These are phyloP conservation scores for Bullera alba DNA, from an alignment of 768 basidiomycete species.

Conservation along the genomic window DNA sequence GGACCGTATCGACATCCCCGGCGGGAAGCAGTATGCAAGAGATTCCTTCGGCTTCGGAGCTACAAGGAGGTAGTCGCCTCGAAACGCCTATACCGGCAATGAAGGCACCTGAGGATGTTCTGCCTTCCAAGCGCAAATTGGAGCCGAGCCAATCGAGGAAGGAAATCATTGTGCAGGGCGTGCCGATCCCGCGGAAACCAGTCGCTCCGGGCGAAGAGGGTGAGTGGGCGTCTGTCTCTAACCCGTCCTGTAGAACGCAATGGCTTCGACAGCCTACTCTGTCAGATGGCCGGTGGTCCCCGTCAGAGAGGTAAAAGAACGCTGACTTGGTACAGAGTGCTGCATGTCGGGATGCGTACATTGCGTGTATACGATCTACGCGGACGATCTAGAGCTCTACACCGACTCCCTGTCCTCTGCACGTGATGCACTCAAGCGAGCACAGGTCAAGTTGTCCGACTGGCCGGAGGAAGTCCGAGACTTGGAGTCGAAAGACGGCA, in stretches of 20 bases:
- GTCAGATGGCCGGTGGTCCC: background rate
- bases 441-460: constrained; percentile 53
- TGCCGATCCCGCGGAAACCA: constrained; percentile 38
- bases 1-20: constrained; percentile 27
- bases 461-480: constrained; percentile 61
- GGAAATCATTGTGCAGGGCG: constrained; percentile 27
- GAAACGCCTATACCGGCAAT: constrained; percentile 28
- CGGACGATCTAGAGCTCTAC: constrained; percentile 63
- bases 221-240: too few species aligned
- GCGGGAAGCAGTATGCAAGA: constrained; percentile 31
- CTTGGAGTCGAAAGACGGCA: constrained; percentile 7
- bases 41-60: constrained; percentile 22
- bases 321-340: constrained; percentile 57
- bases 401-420: constrained; percentile 54
- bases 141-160: background rate
- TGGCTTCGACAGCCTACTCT: too few species aligned
- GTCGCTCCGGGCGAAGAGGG: constrained; percentile 42
- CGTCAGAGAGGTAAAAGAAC: background rate
- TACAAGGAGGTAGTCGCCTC: background rate
- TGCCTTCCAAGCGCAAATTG: background rate
- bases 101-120: constrained; percentile 5
- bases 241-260: too few species aligned
- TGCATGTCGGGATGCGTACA: constrained; percentile 92
- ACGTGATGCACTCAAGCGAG: constrained; percentile 51
- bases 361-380: constrained; percentile 85